Conservation (phyloP, 2,329 filamentous ascomycete species). For the Mariannaea sp. region DNA sequence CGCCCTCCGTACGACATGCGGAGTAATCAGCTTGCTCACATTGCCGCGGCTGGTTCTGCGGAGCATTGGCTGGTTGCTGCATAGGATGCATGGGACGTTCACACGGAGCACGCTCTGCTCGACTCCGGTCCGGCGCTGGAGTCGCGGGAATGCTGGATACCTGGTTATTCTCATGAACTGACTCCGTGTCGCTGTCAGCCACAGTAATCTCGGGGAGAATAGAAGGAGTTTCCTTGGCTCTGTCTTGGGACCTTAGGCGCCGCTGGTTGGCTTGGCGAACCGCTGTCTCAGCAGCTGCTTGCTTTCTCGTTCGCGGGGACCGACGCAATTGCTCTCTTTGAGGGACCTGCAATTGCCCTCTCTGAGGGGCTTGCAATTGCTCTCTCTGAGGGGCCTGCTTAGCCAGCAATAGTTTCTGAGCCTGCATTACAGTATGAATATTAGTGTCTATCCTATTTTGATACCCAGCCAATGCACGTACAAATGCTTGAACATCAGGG, state of each 20-base stretch:
- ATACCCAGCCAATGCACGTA: not conserved
- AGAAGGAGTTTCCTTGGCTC: not conserved
- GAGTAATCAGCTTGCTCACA: not conserved
- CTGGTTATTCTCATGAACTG: not conserved
- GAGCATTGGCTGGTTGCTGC: not conserved
- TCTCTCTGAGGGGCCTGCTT: not conserved
- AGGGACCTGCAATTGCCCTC: too few species aligned
- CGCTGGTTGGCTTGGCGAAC: not conserved
- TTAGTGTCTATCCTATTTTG: not conserved
- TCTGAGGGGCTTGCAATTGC: too few species aligned
- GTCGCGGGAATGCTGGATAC: not conserved
- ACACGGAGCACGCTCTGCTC: not conserved
- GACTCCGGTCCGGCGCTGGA: not conserved
- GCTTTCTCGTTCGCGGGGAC: not conserved
- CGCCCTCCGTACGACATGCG: not conserved
- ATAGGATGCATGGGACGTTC: not conserved
- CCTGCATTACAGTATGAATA: not conserved
- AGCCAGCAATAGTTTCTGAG: not conserved
- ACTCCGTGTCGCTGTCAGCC: not conserved
- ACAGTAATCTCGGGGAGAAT: not conserved
- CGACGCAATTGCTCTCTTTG: not conserved
- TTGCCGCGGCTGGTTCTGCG: not conserved
- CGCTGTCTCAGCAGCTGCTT: not conserved
- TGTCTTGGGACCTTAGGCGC: not conserved
- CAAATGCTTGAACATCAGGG: not conserved